Conservation (phyloP, 257 asterid genomes). For the Salvia hispanica region DNA sequence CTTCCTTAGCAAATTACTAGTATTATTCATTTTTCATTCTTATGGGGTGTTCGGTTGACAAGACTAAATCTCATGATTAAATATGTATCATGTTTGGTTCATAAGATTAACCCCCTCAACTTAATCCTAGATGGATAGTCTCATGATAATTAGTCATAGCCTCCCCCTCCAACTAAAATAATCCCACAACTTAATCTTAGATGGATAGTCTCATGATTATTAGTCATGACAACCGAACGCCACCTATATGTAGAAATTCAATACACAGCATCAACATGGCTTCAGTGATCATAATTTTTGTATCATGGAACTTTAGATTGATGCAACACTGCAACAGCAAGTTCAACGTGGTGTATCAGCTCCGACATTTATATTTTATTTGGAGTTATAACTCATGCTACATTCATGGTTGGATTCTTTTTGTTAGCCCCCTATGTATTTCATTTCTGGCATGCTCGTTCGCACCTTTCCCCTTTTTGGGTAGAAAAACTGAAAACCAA, state of each 20-base stretch:
- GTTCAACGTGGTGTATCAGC: conserved; percentile 56
- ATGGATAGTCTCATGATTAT: no score
- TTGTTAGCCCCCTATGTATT: not conserved
- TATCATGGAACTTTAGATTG: conserved; percentile 42
- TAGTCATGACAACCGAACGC: no score
- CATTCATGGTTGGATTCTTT: conserved; percentile 32
- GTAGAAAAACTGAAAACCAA: conserved; percentile 13
- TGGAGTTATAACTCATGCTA: conserved; percentile 75
- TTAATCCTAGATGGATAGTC: no score
- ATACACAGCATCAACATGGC: conserved; percentile 46
- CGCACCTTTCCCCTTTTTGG: not conserved
- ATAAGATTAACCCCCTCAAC: no score
- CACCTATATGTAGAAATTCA: conserved; percentile 21
- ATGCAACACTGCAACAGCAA: conserved; percentile 72
- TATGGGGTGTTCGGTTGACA: no score
- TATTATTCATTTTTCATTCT: not conserved
- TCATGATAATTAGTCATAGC: no score
- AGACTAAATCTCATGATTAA: no score
- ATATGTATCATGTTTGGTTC: no score
- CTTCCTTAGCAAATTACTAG: conserved; percentile 3
- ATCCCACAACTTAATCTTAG: no score
- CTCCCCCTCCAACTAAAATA: no score
- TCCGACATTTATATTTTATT: conserved; percentile 56
- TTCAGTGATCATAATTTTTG: conserved; percentile 53
- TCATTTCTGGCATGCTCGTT: conserved; percentile 8